Base-by-base conservation (phyloP, 331 rosid genomes). In the Spiraea crenata region DNA sequence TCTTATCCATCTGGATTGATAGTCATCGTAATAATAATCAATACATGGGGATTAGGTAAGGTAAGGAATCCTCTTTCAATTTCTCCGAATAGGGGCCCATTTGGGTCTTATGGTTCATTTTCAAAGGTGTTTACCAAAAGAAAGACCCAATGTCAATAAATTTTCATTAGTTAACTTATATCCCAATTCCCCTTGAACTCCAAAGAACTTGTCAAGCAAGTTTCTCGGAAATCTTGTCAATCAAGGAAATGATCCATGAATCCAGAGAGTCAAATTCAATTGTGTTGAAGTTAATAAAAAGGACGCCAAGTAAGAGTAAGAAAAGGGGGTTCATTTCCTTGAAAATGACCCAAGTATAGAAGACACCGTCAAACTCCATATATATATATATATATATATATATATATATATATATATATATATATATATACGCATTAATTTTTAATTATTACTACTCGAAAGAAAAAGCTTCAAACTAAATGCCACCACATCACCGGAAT, bases 191-290 rank as follows among this genome's bases (percentile, higher is more conserved):
- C 35, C 8, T 2, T 2, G 3, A 35, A 25, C 64, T 34, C 46
- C 1, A 8, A 25, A 11, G 3, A 54, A 69, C 64, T 55, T 69
- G 54, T 57, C 42, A 46, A 40, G 31, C 42, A 65, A 65, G 44
- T 65, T 65, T 14, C 5, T 3, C 41, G 9, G 11, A 57, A 56
- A 25, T 2, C 56, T 70, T 44, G 65, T 70, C 74, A 44, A 70
- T n/a, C 31, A 11, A n/a, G 65, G 9, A 47, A 66, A 8, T 10
- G 25, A 49, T 11, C 48, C 0, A 3, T 4, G 40, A 69, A 25
- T 25, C 31, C 31, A 25, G 14, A 5, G 0, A 55, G 64, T 55
- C 64, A 2, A 25, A 8, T 8, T 69, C 19, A 25, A 25, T 25
- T 25, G 31, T 25, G 31, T 25, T 25, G 31, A 25, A 25, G 31